Conservation (phyloP, 179 eudicot species). For the Pouteria campechiana region DNA sequence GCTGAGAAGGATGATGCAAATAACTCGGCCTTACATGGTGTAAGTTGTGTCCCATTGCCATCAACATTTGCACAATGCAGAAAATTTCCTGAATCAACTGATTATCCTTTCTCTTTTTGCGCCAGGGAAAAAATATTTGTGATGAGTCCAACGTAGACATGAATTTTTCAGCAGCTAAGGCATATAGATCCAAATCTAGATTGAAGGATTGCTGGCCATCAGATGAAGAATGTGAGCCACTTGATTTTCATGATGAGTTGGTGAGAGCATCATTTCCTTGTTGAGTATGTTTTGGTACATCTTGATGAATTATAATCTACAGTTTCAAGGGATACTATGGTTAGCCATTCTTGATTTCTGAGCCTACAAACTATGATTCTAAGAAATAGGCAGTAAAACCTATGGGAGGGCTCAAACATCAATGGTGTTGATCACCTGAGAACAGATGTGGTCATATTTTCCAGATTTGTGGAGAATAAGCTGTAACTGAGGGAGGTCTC, state of each 20-base stretch:
- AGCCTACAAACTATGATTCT: no score
- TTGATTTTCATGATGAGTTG: conserved; percentile 75
- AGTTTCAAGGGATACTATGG: no score
- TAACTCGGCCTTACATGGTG: no score
- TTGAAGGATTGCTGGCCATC: conserved; percentile 16
- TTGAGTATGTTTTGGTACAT: background rate
- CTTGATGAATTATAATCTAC: background rate
- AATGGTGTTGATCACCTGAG: no score
- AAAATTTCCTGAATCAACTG: conserved; percentile 21
- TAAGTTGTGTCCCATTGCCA: conserved; percentile 93
- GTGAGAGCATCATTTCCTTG: conserved; percentile 19
- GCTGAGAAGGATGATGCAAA: no score
- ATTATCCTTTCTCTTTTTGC: conserved; percentile 11
- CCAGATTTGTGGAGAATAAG: no score
- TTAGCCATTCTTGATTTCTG: no score
- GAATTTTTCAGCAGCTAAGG: conserved; percentile 24
- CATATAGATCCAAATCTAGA: conserved; percentile 11
- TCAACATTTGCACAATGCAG: no score
- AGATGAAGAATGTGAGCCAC: conserved; percentile 18
- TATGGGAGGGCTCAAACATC: no score
- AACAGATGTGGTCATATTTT: no score
- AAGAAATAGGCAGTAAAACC: no score
- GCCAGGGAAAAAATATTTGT: conserved; percentile 65
- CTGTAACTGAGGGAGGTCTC: no score
- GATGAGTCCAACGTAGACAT: conserved; percentile 19